A percentile compares a stretch with the other conserved stretches of the same genome.
These are phyloP conservation scores for Candida koratica DNA, from an alignment of 805 yeast genomes.

Conservation along the genomic window DNA sequence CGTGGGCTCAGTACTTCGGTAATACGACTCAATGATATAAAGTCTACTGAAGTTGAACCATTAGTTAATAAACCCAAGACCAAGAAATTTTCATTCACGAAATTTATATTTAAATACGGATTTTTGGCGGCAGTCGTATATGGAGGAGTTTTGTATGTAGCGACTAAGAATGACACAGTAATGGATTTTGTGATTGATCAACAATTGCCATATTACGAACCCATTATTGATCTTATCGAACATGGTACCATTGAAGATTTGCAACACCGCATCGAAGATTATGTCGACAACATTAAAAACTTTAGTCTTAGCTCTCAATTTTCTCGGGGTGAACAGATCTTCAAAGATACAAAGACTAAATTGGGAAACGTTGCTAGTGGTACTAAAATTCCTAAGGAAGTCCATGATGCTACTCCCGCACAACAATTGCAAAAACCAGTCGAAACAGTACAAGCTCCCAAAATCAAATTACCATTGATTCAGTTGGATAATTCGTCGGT, in stretches of 20 bases:
- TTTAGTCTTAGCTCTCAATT: constrained; percentile 25
- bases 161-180: constrained; percentile 42
- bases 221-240: constrained; percentile 36
- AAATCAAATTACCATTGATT: constrained; percentile 33
- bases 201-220: constrained; percentile 42
- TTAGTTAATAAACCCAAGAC: constrained; percentile 8
- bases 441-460: constrained; percentile 29
- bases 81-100: constrained; percentile 29
- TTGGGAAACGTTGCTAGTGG: constrained; percentile 12
- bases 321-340: constrained; percentile 31
- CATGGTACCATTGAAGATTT: constrained; percentile 33
- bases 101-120: constrained; percentile 29
- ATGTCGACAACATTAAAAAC: constrained; percentile 18
- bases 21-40: too few relatives aligned
- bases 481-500: constrained; percentile 23
- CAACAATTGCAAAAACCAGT: constrained; percentile 42
- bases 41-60: too few relatives aligned
- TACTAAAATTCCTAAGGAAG: constrained; percentile 9
- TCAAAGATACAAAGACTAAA: constrained; percentile 35
- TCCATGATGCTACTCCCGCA: constrained; percentile 29
- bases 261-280: constrained; percentile 17
- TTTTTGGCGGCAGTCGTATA: constrained; percentile 27
- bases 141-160: constrained; percentile 38
- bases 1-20: too few relatives aligned
- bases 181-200: constrained; percentile 43